Evolutionary conservation across 345 rosid species (phyloP).

Genomic region (Brassica carinata): DNA sequence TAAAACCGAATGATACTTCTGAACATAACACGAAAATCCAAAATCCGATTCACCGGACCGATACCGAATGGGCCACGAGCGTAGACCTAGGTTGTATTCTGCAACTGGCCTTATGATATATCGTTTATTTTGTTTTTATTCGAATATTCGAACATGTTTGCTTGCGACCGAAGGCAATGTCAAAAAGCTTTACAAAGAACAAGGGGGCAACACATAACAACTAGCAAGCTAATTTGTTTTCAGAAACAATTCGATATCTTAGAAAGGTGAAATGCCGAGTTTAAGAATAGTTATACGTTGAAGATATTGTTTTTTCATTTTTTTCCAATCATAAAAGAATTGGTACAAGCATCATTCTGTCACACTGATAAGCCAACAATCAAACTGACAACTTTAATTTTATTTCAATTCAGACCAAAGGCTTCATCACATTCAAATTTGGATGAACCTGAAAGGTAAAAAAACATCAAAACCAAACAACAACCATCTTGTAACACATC

Average conservation of each 20-base stretch:
- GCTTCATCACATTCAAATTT: slow-evolving; percentile 22
- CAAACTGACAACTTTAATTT: background rate
- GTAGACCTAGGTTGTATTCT: background rate
- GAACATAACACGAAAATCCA: no score
- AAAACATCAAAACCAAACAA: background rate
- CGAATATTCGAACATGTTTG: slow-evolving; percentile 11
- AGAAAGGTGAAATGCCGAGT: background rate
- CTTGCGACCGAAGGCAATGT: slow-evolving; percentile 15
- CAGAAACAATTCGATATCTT: background rate
- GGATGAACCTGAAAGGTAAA: slow-evolving; percentile 3
- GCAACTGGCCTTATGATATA: background rate
- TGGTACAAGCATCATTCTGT: background rate
- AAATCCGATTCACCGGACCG: no score
- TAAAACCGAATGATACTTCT: no score
- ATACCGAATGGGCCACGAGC: no score
- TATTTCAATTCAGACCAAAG: slow-evolving; percentile 1
- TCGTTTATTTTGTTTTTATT: background rate
- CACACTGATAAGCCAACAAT: background rate
- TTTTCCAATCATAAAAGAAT: background rate
- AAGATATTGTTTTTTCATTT: background rate
- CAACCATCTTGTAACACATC: slow-evolving; percentile 8
- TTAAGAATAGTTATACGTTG: background rate
- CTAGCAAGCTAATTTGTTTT: background rate
- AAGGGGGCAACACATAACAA: background rate
- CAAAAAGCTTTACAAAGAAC: background rate